A percentile compares a stretch with the other conserved stretches of the same genome.
phyloP scores from a whole-genome alignment of 139 green algal species.

The Chlamydomonas schloesseri region DNA sequence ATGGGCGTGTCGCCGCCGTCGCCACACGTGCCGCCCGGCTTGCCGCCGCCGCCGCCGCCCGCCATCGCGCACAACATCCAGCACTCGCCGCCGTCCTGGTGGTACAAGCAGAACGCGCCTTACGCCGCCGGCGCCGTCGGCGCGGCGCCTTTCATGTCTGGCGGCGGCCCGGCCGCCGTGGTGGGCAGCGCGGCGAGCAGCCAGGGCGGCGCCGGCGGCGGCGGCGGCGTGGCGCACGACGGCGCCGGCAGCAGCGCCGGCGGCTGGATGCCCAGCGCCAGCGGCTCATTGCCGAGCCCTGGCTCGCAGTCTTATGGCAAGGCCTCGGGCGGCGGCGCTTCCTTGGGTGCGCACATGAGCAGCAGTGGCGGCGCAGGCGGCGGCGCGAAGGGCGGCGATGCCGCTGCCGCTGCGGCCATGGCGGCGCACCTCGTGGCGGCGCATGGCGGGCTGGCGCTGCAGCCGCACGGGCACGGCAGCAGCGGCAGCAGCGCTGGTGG shows the following conservation, averaged over 20 bases:
- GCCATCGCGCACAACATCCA: slow-evolving; percentile 59
- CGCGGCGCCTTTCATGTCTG: not conserved
- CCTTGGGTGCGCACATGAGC: too few species aligned
- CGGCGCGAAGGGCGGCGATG: not conserved
- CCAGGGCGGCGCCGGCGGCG: too few species aligned
- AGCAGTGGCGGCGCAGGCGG: too few species aligned
- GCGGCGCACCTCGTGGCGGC: too few species aligned
- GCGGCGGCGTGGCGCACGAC: too few species aligned
- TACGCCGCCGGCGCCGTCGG: not conserved
- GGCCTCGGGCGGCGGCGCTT: too few species aligned
- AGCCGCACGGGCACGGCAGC: not conserved
- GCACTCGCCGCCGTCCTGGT: slow-evolving; percentile 56
- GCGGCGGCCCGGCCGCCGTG: too few species aligned
- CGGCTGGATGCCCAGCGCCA: too few species aligned
- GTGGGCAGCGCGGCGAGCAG: too few species aligned
- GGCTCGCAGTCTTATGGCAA: too few species aligned
- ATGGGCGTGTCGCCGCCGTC: slow-evolving; percentile 44
- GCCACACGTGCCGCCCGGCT: slow-evolving; percentile 14
- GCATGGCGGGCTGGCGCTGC: not conserved
- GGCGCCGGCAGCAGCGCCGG: too few species aligned
- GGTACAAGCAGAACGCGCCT: not conserved
- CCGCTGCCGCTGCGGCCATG: not conserved
- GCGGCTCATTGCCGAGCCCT: too few species aligned
- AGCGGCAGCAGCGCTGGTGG: not conserved
- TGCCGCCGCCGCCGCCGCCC: slow-evolving; percentile 49